Percentiles rank a stretch among this genome's conserved stretches.
phyloP scores from a whole-genome alignment of 139 green algal genomes.

The Chlamydomonas schloesseri region DNA sequence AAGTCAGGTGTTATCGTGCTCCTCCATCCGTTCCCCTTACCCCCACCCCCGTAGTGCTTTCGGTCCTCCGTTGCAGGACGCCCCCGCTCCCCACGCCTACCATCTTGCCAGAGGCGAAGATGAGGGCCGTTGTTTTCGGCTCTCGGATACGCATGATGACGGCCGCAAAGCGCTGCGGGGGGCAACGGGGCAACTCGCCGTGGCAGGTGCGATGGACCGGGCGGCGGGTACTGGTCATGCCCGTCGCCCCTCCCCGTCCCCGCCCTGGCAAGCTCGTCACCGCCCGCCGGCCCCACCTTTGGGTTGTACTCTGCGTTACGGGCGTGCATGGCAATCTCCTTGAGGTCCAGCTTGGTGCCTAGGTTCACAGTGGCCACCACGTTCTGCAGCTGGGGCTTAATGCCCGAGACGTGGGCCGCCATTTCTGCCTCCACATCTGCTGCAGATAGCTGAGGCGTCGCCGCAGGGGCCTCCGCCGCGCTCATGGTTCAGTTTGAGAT shows the following conservation, averaged over 20 bases:
- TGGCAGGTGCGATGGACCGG: no score
- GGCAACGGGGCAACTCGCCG: not conserved
- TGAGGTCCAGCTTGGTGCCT: conserved; percentile 94
- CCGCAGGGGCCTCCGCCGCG: not conserved
- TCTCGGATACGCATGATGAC: conserved; percentile 99
- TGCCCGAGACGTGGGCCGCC: conserved; percentile 70
- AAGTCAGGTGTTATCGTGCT: no score
- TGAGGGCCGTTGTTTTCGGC: conserved; percentile 98
- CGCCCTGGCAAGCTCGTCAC: no score
- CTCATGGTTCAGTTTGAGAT: not conserved
- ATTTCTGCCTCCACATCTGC: conserved; percentile 36
- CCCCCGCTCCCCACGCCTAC: conserved; percentile 66
- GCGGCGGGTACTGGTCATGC: no score
- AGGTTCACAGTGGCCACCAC: conserved; percentile 98
- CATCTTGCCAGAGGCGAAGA: conserved; percentile 99
- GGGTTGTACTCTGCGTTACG: conserved; percentile 99
- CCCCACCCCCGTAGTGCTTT: not conserved
- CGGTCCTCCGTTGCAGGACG: no score
- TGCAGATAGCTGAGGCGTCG: not conserved
- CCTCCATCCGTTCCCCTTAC: not conserved
- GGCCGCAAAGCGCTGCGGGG: conserved; percentile 93
- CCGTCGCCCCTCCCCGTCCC: no score
- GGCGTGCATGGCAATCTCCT: conserved; percentile 96
- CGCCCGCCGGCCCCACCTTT: conserved; percentile 75
- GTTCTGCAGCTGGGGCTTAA: conserved; percentile 94